Percentiles rank a stretch among this genome's conserved stretches.
These are phyloP conservation scores for Sporothrix schenckii DNA, from an alignment of 2,329 filamentous ascomycete genomes.

Conservation along the genomic window DNA sequence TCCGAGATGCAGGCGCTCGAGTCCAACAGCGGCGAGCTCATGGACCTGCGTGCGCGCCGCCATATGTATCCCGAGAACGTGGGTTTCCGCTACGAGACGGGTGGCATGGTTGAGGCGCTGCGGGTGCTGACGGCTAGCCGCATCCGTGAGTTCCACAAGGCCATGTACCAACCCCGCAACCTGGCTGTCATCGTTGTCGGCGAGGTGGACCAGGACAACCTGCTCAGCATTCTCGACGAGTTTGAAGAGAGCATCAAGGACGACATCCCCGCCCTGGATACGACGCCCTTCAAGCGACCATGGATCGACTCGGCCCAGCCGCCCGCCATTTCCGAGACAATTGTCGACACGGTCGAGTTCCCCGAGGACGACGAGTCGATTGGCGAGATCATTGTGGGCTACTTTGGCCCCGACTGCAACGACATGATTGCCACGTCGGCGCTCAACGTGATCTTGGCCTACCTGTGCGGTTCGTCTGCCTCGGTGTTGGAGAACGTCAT, in stretches of 20 bases:
- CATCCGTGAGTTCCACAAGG: slow-evolving; percentile 90
- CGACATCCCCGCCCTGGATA: slow-evolving; percentile 73
- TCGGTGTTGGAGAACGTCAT: slow-evolving; percentile 88
- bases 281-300: slow-evolving; percentile 74
- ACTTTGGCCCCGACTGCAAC: slow-evolving; percentile 81
- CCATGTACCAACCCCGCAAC: slow-evolving; percentile 98
- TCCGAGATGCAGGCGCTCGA: slow-evolving; percentile 98
- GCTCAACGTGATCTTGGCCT: slow-evolving; percentile 77
- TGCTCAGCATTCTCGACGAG: slow-evolving; percentile 78
- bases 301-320: slow-evolving; percentile 89
- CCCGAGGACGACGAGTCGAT: slow-evolving; percentile 95
- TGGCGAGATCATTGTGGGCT: slow-evolving; percentile 83
- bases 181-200: slow-evolving; percentile 90
- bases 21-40: slow-evolving; percentile 80
- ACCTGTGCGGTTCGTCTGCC: slow-evolving; percentile 90
- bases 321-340: slow-evolving; percentile 69
- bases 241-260: slow-evolving; percentile 88
- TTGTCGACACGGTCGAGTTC: slow-evolving; percentile 81
- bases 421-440: slow-evolving; percentile 71
- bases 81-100: slow-evolving; percentile 97
- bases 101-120: slow-evolving; percentile 91
- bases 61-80: slow-evolving; percentile 85
- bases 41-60: slow-evolving; percentile 79
- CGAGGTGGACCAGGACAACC: slow-evolving; percentile 79
- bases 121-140: slow-evolving; percentile 83